Percentiles rank a stretch among this genome's conserved stretches.
Conservation (phyloP, 352 stramenopile species). For the Chrysophaeum taylorii region DNA sequence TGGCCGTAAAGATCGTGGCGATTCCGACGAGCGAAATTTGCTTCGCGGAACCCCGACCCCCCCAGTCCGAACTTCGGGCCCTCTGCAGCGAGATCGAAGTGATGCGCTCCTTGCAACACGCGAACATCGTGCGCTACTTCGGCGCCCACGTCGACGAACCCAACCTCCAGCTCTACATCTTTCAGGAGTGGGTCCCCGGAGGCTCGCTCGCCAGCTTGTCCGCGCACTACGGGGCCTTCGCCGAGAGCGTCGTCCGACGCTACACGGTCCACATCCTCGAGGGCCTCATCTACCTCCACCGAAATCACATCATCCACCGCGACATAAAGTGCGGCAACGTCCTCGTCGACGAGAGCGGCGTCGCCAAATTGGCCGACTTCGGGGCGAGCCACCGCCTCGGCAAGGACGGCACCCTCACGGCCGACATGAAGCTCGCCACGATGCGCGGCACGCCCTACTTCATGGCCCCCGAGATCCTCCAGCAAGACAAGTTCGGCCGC, state of each 20-base stretch:
- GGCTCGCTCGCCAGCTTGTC: conserved; percentile 79
- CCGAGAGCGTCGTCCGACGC: conserved; percentile 66
- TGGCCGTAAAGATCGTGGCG: conserved; percentile 62
- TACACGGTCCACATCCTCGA: conserved; percentile 79
- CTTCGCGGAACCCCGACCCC: neutral
- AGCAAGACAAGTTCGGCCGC: conserved; percentile 59
- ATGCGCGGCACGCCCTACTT: conserved; percentile 77
- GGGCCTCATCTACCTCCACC: conserved; percentile 77
- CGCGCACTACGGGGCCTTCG: conserved; percentile 81
- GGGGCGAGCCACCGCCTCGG: conserved; percentile 62
- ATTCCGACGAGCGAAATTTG: conserved; percentile 44
- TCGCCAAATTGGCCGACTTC: conserved; percentile 86
- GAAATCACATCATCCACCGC: conserved; percentile 76
- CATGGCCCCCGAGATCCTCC: conserved; percentile 84
- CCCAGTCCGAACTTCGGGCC: conserved; percentile 38
- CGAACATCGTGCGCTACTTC: conserved; percentile 86
- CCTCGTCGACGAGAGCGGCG: conserved; percentile 78
- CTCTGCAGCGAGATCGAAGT: conserved; percentile 78
- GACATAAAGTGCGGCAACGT: conserved; percentile 86
- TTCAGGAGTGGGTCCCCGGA: conserved; percentile 88
- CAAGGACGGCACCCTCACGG: conserved; percentile 28
- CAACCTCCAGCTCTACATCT: conserved; percentile 76
- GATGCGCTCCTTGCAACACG: conserved; percentile 81
- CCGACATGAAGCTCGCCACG: conserved; percentile 46
- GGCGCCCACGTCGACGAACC: conserved; percentile 69